These are phyloP conservation scores for Golubevia pallescens DNA, from an alignment of 1,284 basidiomycete species.

Conservation along the genomic window DNA sequence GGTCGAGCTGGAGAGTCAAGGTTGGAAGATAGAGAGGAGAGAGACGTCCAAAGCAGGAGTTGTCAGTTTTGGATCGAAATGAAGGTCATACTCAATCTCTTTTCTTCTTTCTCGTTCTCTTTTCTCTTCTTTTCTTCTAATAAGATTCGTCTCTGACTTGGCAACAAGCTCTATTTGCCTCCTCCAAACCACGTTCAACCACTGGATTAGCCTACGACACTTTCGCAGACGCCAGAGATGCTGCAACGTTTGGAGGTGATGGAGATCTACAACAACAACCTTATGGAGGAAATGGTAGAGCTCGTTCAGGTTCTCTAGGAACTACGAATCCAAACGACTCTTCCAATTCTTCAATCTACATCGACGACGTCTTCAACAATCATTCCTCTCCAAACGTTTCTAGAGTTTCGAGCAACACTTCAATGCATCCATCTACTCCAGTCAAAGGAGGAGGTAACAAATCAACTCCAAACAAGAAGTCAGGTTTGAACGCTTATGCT, in stretches of 20 bases:
- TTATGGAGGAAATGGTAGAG: neutral
- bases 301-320: neutral
- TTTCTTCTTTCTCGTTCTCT: neutral
- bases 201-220: constrained; percentile 37
- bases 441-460: constrained; percentile 15
- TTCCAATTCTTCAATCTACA: constrained; percentile 24
- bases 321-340: neutral
- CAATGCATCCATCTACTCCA: constrained; percentile 24
- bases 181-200: constrained; percentile 21
- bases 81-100: neutral
- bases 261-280: neutral
- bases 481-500: constrained; percentile 39
- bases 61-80: constrained; percentile 8
- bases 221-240: constrained; percentile 43
- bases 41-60: neutral
- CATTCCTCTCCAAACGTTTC: neutral
- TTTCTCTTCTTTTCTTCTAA: too few relatives aligned
- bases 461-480: constrained; percentile 23
- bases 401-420: neutral
- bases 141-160: constrained; percentile 20
- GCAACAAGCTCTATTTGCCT: constrained; percentile 41
- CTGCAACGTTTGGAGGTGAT: constrained; percentile 36
- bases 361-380: constrained; percentile 32
- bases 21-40: neutral
- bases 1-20: neutral